Evolutionary conservation across 1,284 basidiomycete genomes (phyloP).

Genomic region (Cryptococcus wingfieldii): DNA sequence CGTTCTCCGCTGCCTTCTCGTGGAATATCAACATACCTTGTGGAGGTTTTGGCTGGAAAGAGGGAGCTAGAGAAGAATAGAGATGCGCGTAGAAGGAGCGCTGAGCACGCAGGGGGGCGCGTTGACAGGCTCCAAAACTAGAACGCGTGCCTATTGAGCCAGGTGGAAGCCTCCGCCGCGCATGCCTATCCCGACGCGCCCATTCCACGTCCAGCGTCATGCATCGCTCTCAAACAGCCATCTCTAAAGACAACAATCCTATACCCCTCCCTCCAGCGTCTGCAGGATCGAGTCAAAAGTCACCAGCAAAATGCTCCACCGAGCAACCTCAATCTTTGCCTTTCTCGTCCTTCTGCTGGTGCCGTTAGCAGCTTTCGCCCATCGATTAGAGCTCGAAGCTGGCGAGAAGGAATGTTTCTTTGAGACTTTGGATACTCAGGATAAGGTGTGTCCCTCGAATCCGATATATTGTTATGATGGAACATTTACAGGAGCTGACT

Average conservation of each 20-base stretch:
- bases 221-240: neutral
- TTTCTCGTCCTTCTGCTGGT: slow-evolving; percentile 22
- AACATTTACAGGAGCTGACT: too few species aligned
- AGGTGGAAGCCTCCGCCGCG: neutral
- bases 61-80: neutral
- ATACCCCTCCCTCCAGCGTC: slow-evolving; percentile 7
- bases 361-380: slow-evolving; percentile 26
- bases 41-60: neutral
- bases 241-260: neutral
- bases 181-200: neutral
- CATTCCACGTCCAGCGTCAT: neutral
- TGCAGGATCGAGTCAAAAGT: neutral
- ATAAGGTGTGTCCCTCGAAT: slow-evolving; percentile 62
- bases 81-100: neutral
- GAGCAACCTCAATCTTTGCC: slow-evolving; percentile 10
- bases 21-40: neutral
- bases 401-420: slow-evolving; percentile 95
- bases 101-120: neutral
- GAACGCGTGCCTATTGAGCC: neutral
- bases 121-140: neutral
- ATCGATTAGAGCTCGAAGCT: slow-evolving; percentile 60
- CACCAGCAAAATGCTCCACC: slow-evolving; percentile 4
- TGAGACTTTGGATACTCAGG: slow-evolving; percentile 89
- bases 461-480: too few species aligned
- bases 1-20: too few species aligned